Base-by-base conservation (phyloP, 208 protist species). In the Wallacemonas sp. region DNA sequence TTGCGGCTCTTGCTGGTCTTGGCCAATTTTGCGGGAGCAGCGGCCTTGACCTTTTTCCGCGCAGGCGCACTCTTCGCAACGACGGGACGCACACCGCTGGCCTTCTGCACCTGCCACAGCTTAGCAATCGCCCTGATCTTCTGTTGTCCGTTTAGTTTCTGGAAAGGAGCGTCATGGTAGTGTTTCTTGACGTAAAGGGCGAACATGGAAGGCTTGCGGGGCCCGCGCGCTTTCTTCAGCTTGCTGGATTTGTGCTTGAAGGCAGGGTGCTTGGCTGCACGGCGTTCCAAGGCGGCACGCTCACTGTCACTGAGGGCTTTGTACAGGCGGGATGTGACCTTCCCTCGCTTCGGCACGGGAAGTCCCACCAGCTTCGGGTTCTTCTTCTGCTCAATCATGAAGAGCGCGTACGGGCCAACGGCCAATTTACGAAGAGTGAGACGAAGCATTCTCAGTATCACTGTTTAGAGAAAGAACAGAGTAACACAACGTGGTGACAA, bases 301-400 rank as follows among this genome's bases (percentile, higher is more conserved):
- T 83, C 72, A 5, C 33, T 33, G 19, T 49, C 59, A 0, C 65
- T 59, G 26, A 83, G 68, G 14, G 59, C 72, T 9, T 68, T 59
- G 59, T 83, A 83, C 2, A 83, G 60, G 41, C 71, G 71, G 2
- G 71, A 21, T 1, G 68, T 73, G 27, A 58, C 17, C 12, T 68
- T 60, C 2, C 72, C 77, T 15, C 77, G 77, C 26, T 73, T 17
- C 1, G 38, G 38, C 33, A 79, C 53, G 1, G 77, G 54, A 15
- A 83, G 72, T 17, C 66, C 66, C 1, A 51, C 68, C 22, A 83
- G 61, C 22, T 64, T 66, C 0, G 68, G 68, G 45, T 83, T 78
- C 11, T 62, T 56, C 46, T 83, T 83, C 36, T 83, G 71, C 60
- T 83, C 77, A 34, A 68, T 72, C 77, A 83, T 72, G 44, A 83